Percentiles rank a stretch among this genome's conserved stretches.
phyloP scores from a whole-genome alignment of 2,329 filamentous ascomycete genomes.

The Aureobasidium sp. region DNA sequence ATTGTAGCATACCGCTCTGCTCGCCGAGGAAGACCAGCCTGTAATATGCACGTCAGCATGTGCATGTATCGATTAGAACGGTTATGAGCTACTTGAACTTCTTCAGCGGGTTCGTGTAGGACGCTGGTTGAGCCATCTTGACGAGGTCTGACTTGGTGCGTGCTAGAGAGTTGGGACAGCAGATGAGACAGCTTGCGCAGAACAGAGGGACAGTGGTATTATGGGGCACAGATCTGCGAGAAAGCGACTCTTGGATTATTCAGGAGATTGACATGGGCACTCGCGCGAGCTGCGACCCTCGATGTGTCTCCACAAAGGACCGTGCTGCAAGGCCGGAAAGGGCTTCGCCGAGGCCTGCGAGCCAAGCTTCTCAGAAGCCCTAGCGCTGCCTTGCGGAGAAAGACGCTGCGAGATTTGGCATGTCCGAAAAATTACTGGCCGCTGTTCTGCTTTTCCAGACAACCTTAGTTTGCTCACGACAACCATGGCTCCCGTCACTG shows the following conservation, averaged over 20 bases:
- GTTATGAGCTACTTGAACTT: conserved; percentile 80
- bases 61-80: not conserved
- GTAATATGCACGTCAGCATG: conserved; percentile 17
- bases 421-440: not conserved
- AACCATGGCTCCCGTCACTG: not conserved
- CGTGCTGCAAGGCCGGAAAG: conserved; percentile 1
- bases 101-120: conserved; percentile 98
- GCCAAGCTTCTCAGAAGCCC: not conserved
- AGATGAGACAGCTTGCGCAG: not conserved
- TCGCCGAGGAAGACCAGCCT: conserved; percentile 97
- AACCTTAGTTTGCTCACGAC: not conserved
- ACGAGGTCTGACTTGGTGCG: conserved; percentile 7
- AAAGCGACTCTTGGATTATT: not conserved
- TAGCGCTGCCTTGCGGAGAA: conserved; percentile 2
- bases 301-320: not conserved
- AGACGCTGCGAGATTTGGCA: not conserved
- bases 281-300: conserved; percentile 10
- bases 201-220: not conserved
- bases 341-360: not conserved
- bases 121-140: conserved; percentile 62
- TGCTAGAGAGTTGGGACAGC: not conserved
- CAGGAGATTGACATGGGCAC: conserved; percentile 10
- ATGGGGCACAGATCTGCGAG: not conserved
- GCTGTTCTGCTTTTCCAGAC: not conserved
- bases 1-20: conserved; percentile 74